phyloP scores from a whole-genome alignment of 345 rosid species.

The Corymbia maculata region DNA sequence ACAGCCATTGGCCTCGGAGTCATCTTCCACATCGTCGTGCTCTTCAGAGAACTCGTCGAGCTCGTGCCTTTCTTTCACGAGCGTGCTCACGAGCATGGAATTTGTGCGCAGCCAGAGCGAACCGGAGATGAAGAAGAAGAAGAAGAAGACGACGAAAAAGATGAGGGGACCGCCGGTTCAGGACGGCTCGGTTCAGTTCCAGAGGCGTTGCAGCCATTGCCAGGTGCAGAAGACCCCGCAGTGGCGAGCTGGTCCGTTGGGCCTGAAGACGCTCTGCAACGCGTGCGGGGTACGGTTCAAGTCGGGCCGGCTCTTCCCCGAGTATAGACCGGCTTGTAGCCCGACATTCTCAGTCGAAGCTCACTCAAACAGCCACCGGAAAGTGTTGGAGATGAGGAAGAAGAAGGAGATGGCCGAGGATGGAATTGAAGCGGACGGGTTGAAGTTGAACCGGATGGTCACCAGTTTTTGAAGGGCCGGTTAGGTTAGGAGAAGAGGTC shows the following conservation, averaged over 20 bases:
- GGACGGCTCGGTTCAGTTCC: background rate
- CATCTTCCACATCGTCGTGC: constrained; percentile 13
- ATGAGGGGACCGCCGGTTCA: background rate
- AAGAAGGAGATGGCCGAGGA: constrained; percentile 13
- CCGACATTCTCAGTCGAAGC: constrained; percentile 26
- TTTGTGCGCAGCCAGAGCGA: background rate
- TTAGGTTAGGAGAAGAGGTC: background rate
- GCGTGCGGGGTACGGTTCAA: constrained; percentile 43
- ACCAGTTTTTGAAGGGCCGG: background rate
- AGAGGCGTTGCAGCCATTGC: constrained; percentile 42
- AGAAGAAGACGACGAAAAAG: constrained; percentile 3
- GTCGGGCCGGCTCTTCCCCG: constrained; percentile 38
- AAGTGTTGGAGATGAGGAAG: constrained; percentile 38
- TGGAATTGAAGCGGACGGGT: background rate
- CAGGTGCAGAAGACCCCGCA: constrained; percentile 38
- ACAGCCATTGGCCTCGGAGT: constrained; percentile 1
- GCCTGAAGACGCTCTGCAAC: constrained; percentile 38
- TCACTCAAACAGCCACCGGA: constrained; percentile 40
- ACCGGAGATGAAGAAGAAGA: background rate
- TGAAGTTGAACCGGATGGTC: constrained; percentile 2
- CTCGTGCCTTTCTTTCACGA: background rate
- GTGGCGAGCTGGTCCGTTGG: constrained; percentile 36
- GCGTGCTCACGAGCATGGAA: background rate
- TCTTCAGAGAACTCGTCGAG: constrained; percentile 10
- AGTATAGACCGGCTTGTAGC: constrained; percentile 45